These are phyloP conservation scores for Haematococcus sp. DNA, from an alignment of 139 green algal species.

Conservation along the genomic window DNA sequence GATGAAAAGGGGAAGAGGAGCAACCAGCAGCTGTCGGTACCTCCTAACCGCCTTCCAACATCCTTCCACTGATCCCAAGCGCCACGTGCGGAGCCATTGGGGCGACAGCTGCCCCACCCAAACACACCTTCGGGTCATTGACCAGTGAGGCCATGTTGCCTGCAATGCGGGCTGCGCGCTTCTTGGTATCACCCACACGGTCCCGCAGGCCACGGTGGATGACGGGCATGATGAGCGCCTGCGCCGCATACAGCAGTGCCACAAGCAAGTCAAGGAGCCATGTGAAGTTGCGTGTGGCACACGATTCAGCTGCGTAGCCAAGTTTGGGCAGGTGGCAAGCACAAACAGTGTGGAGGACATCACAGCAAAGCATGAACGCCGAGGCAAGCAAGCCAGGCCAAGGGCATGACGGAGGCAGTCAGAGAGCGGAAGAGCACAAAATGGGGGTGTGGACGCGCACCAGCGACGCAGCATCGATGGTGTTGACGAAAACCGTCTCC, in stretches of 20 bases:
- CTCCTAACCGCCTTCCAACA: no score
- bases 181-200: slow-evolving; percentile 89
- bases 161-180: slow-evolving; percentile 88
- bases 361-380: no score
- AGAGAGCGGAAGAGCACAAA: neutral
- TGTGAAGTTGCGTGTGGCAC: neutral
- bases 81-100: no score
- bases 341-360: neutral
- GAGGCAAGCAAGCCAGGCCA: neutral
- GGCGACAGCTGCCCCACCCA: no score
- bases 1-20: no score
- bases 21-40: no score
- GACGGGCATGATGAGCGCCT: slow-evolving; percentile 92
- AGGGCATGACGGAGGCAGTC: neutral
- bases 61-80: no score
- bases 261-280: neutral
- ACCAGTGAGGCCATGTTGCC: slow-evolving; percentile 93
- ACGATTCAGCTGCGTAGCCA: no score
- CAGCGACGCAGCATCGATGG: slow-evolving; percentile 87
- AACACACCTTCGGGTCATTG: slow-evolving; percentile 78
- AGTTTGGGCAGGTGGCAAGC: no score
- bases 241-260: neutral
- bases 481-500: slow-evolving; percentile 93
- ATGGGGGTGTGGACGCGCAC: neutral
- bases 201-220: slow-evolving; percentile 87